These are phyloP conservation scores for Paecilomyces sp. DNA, from an alignment of 2,329 filamentous ascomycete species.

Conservation along the genomic window DNA sequence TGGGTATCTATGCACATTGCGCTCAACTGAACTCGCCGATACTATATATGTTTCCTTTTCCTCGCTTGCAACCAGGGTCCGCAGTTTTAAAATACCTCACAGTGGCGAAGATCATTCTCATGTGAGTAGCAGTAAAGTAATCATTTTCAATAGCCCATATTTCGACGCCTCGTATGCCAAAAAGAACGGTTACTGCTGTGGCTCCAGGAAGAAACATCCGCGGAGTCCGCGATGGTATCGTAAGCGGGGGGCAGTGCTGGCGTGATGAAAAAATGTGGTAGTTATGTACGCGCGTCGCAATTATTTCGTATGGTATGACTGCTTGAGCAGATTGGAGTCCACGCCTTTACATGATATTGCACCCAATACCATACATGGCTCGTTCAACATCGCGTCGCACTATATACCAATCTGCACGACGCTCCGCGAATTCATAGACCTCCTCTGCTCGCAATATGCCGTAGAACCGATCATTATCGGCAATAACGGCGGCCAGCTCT, in stretches of 20 bases:
- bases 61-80: not conserved
- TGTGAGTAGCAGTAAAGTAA: not conserved
- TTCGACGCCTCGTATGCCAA: not conserved
- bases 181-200: not conserved
- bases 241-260: not conserved
- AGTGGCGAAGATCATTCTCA: not conserved
- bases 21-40: not conserved
- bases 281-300: not conserved
- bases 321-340: not conserved
- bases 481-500: constrained; percentile 91
- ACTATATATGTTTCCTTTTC: not conserved
- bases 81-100: not conserved
- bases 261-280: not conserved
- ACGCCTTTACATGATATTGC: constrained; percentile 64
- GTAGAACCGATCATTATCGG: constrained; percentile 80
- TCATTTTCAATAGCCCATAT: too few relatives aligned
- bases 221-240: not conserved
- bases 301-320: not conserved
- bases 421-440: constrained; percentile 93
- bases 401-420: constrained; percentile 89
- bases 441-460: constrained; percentile 94
- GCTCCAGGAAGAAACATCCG: not conserved
- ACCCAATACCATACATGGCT: constrained; percentile 95
- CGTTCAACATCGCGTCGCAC: constrained; percentile 84
- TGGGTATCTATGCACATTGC: not conserved